Base-by-base conservation (phyloP, 169 alveolate genomes). In the Plasmodium chabaudi region DNA sequence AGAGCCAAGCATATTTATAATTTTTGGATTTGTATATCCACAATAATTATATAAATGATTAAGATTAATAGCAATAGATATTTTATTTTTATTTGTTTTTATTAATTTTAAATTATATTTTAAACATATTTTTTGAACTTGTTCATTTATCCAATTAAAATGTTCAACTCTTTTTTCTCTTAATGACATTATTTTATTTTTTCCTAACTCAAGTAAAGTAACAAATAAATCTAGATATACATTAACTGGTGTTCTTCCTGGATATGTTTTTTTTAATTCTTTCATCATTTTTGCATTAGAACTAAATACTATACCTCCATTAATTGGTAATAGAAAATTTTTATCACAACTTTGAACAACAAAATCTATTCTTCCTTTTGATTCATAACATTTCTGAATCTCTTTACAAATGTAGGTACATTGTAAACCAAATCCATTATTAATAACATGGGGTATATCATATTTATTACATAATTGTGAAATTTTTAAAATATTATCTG, bases 321-420 rank as follows among this genome's bases (percentile, higher is more conserved):
- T 59, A 9, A 84, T 87, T 56, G 91, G 91, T 2, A 84, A 51
- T 13, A 84, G 77, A 19, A 84, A 84, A 84, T 84, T 84, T 51
- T 84, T 84, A 84, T 84, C 91, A 69, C 91, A 84, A 59, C 91
- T 84, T 51, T 84, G 91, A 12, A 84, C 59, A 19, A 84, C 87
- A 61, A 68, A 84, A 61, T 84, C 91, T 1, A 84, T 63, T 44
- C 87, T 44, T 13, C 91, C 91, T 4, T 84, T 59, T 5, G 44
- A 17, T 13, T 84, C 87, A 69, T 27, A 84, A 25, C 91, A 84
- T 10, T 69, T 84, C 12, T 84, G 91, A 15, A 84, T 84, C 19
- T 84, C 82, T 63, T 84, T 84, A 13, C 91, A 84, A 12, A 84
- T 25, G 59, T 57, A 84, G 46, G 5, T 84, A 57, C 91, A 84